A percentile compares a stretch with the other conserved stretches of the same genome.
Evolutionary conservation across 108 stramenopile genomes (phyloP).

Genomic region (Nannochloropsis granulata): DNA sequence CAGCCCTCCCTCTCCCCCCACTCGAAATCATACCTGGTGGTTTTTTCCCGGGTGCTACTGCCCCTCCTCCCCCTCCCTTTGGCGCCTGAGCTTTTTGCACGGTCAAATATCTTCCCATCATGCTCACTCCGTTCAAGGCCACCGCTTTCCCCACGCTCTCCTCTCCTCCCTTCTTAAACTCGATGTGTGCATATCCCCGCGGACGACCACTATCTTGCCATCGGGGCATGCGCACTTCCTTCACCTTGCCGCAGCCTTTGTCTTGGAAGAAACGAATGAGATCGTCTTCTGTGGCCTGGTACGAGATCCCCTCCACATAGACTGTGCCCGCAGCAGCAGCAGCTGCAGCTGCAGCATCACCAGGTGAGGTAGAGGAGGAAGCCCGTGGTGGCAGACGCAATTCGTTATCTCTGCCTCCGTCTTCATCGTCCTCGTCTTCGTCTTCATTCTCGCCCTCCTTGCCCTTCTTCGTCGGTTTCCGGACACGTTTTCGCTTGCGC

Average conservation of each 20-base stretch:
- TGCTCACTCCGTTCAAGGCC: constrained; percentile 46
- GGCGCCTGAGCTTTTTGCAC: constrained; percentile 53
- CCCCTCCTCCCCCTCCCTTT: neutral
- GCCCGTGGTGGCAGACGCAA: neutral
- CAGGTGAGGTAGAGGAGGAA: neutral
- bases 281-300: constrained; percentile 48
- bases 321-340: constrained; percentile 40
- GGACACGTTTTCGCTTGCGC: constrained; percentile 13
- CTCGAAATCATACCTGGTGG: neutral
- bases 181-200: constrained; percentile 82
- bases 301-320: constrained; percentile 81
- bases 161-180: constrained; percentile 39
- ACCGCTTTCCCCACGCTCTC: constrained; percentile 46
- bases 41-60: neutral
- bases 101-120: constrained; percentile 61
- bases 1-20: neutral
- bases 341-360: neutral
- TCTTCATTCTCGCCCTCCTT: neutral
- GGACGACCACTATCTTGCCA: constrained; percentile 80
- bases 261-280: constrained; percentile 53
- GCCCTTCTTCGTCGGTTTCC: constrained; percentile 1
- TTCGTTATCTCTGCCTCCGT: neutral
- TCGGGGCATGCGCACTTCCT: constrained; percentile 60
- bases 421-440: neutral
- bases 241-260: constrained; percentile 40